These are phyloP conservation scores for Barnettozyma wickerhamii DNA, from an alignment of 805 yeast species.

Conservation along the genomic window DNA sequence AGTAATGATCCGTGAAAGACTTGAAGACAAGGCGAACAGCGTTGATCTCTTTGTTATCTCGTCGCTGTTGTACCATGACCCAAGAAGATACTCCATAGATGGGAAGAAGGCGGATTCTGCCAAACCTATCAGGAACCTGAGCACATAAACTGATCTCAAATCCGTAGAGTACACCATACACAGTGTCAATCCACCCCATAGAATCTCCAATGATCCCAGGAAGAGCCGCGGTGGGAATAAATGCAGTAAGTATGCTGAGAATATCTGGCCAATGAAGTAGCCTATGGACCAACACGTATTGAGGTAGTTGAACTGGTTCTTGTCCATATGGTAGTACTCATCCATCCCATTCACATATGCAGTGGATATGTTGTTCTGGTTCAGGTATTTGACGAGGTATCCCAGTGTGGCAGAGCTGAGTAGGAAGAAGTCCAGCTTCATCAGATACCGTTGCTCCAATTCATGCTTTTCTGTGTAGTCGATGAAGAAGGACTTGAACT, in stretches of 20 bases:
- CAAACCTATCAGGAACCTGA: conserved; percentile 37
- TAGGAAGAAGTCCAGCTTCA: conserved; percentile 35
- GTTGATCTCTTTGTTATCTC: conserved; percentile 32
- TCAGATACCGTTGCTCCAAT: conserved; percentile 28
- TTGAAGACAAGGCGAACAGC: conserved; percentile 29
- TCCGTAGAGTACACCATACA: conserved; percentile 26
- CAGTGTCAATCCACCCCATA: conserved; percentile 38
- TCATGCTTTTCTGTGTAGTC: conserved; percentile 31
- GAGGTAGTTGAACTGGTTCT: conserved; percentile 40
- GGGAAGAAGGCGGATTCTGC: conserved; percentile 44
- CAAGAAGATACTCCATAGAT: conserved; percentile 40
- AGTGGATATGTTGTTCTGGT: conserved; percentile 38
- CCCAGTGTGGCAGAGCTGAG: conserved; percentile 38
- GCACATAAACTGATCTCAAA: conserved; percentile 24
- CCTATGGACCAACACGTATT: conserved; percentile 43
- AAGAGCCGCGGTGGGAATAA: conserved; percentile 37
- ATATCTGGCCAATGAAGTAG: conserved; percentile 44
- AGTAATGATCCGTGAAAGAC: conserved; percentile 28
- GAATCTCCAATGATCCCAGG: conserved; percentile 38
- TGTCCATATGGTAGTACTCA: conserved; percentile 35
- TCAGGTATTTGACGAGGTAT: conserved; percentile 40
- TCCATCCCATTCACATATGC: conserved; percentile 46
- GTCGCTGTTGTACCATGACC: conserved; percentile 29
- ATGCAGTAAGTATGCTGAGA: conserved; percentile 36
- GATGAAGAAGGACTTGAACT: conserved; percentile 5